Base-by-base conservation (phyloP, 257 asterid genomes). In the Fraxinus quadrangulata region DNA sequence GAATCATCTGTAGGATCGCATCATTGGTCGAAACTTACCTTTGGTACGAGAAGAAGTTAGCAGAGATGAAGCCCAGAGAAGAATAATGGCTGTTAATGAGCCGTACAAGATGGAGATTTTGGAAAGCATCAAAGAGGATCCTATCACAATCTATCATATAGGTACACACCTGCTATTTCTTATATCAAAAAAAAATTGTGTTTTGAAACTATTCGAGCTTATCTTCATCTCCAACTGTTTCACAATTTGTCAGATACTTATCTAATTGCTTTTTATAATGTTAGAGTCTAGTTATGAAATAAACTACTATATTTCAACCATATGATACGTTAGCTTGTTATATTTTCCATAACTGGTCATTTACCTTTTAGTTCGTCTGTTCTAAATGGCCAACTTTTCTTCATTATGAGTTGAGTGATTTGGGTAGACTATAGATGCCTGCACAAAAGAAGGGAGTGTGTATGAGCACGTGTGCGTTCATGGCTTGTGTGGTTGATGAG, bases 81-180 rank as follows among this genome's bases (percentile, higher is more conserved):
- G 98, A 85, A 93, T 93, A 87, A 78, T 74, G 83, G 91, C 94
- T 67, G 78, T 84, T 75, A 91, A 91, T 63, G 99, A 95, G 80
- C 96, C 99, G 26, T 95, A 95, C 92, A 93, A 95, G 90, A 76
- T 91, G 81, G 97, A 91, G 87, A 95, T 95, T 75, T 83, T 95
- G 65, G 89, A 91, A 74, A 85, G 96, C 88, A 95, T 95, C 77
- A 86, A 90, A 81, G 96, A 93, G 81, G 99, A 91, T 78, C 90
- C 94, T 77, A 91, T 95, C 83, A 93, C 97, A 78, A 91, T 95
- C 81, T 95, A 93, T 81, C 99, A 93, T 83, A 91, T 95, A 76
- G 98, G 98, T 92, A 83, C 77, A 59, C 33, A 19, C 34, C 70
- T 84, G 67, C 49, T 34, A 26, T 66, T 84, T 21, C 14, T 47